Evolutionary conservation across 345 rosid genomes (phyloP).

Genomic region (Anastatica hierochuntica): DNA sequence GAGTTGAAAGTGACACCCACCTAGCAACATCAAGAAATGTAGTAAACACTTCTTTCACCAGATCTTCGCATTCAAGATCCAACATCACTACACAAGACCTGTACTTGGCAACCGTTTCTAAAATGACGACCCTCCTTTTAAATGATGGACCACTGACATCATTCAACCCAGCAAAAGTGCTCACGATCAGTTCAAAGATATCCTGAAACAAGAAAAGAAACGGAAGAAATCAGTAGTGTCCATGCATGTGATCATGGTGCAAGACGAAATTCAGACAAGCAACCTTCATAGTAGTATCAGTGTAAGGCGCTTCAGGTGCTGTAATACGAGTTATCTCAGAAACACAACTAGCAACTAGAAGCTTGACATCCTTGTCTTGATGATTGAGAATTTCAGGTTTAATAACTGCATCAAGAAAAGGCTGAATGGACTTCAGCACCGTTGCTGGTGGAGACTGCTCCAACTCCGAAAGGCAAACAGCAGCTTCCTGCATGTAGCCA

Average conservation of each 20-base stretch:
- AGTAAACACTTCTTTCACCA: slow-evolving; percentile 80
- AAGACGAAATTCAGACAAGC: slow-evolving; percentile 4
- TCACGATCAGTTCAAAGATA: slow-evolving; percentile 71
- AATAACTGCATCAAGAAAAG: slow-evolving; percentile 68
- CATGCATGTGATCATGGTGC: not conserved
- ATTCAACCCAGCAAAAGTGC: slow-evolving; percentile 73
- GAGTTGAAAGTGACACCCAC: slow-evolving; percentile 36
- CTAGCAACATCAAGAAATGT: slow-evolving; percentile 86
- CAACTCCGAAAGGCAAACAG: slow-evolving; percentile 70
- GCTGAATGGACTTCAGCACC: slow-evolving; percentile 64
- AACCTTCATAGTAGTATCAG: slow-evolving; percentile 80
- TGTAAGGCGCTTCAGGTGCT: slow-evolving; percentile 97
- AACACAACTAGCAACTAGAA: slow-evolving; percentile 90
- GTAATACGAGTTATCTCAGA: slow-evolving; percentile 95
- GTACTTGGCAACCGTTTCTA: slow-evolving; percentile 91
- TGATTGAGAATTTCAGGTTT: slow-evolving; percentile 75
- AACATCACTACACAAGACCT: slow-evolving; percentile 95
- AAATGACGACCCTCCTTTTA: slow-evolving; percentile 82
- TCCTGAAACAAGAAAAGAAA: slow-evolving; percentile 46
- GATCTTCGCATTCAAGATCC: slow-evolving; percentile 95
- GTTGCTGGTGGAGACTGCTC: slow-evolving; percentile 71
- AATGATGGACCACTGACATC: slow-evolving; percentile 82
- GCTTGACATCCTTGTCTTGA: slow-evolving; percentile 89
- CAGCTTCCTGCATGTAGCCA: slow-evolving; percentile 66
- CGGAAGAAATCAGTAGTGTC: slow-evolving; percentile 3